A percentile compares a stretch with the other conserved stretches of the same genome.
Evolutionary conservation across 768 basidiomycete genomes (phyloP).

Genomic region (Sistotremastrum suecicum): DNA sequence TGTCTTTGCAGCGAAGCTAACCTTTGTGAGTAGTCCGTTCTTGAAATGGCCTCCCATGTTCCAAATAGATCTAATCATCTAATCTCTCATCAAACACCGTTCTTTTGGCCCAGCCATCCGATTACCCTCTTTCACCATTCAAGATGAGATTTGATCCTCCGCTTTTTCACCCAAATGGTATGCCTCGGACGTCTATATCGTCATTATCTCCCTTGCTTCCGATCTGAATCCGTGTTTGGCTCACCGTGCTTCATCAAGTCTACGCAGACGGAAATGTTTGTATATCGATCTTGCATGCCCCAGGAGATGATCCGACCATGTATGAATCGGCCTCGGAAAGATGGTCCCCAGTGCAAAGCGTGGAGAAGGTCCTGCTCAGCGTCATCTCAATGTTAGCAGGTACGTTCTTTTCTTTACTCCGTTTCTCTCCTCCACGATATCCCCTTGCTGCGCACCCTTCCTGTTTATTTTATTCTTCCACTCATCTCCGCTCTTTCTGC

Average conservation of each 20-base stretch:
- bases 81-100: conserved; percentile 3
- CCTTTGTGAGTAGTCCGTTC: conserved; percentile 53
- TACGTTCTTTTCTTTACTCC: conserved; percentile 19
- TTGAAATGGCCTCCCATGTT: conserved; percentile 4
- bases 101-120: conserved; percentile 43
- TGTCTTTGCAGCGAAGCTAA: conserved; percentile 81
- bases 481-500: background rate
- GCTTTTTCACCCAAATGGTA: conserved; percentile 94
- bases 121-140: conserved; percentile 97
- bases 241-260: conserved; percentile 31
- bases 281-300: conserved; percentile 94
- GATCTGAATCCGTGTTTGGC: too few relatives aligned
- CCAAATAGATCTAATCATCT: background rate
- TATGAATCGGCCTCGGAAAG: conserved; percentile 93
- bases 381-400: conserved; percentile 97
- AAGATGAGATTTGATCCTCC: conserved; percentile 99
- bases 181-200: conserved; percentile 16
- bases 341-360: conserved; percentile 98
- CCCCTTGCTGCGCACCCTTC: background rate
- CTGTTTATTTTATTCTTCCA: background rate
- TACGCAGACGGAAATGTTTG: conserved; percentile 95
- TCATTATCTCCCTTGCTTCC: background rate
- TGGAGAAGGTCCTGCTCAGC: conserved; percentile 91
- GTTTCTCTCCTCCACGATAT: background rate
- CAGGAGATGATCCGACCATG: conserved; percentile 81